Base-by-base conservation (phyloP, 2,329 filamentous ascomycete species). In the Didymellaceae sp. region DNA sequence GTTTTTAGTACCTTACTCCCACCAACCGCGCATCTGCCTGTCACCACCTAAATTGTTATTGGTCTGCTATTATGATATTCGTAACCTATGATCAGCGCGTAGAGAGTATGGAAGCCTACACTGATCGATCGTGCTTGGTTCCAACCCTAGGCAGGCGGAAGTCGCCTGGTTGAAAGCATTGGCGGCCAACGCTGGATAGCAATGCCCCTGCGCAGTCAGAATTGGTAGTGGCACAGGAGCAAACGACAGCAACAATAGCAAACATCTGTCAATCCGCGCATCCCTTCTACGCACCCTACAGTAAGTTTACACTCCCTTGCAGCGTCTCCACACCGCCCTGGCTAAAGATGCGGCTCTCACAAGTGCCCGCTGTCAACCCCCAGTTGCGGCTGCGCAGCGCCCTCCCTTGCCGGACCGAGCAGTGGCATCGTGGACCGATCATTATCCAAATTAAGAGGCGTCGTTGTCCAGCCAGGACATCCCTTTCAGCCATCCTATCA, bases 311-410 rank as follows among this genome's bases (percentile, higher is more conserved):
- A n/a, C 26, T 40, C 35, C 47, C 47, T 51, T 45, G 47, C 47
- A 40, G 45, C 22, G 6, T 32, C 21, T 26, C 41, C 47, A 45
- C 47, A 45, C 34, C 40, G 47, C 47, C 41, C 47, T 51, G 47
- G 39, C 47, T 51, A 51, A 41, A 6, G 22, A 59, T 63, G 58
- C 57, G 60, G 60, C 60, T 61, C 57, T 53, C 45, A 38, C 54
- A 50, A 55, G 51, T 46, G 51, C 54, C 56, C 56, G 58, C 55
- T 53, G 55, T 58, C 52, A 55, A 14, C 53, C 55, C 33, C 40
- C 40, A 45, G 46, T 13, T 39, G 33, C 45, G 45, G 45, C 45
- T 42, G 46, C 46, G 40, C 46, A 45, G 39, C 46, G 46, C 24
- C 54, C 49, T 54, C 52, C 41, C 26, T 54, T 48, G 42, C 49